These are phyloP conservation scores for Citrullus colocynthis DNA, from an alignment of 306 rosid species.

Conservation along the genomic window DNA sequence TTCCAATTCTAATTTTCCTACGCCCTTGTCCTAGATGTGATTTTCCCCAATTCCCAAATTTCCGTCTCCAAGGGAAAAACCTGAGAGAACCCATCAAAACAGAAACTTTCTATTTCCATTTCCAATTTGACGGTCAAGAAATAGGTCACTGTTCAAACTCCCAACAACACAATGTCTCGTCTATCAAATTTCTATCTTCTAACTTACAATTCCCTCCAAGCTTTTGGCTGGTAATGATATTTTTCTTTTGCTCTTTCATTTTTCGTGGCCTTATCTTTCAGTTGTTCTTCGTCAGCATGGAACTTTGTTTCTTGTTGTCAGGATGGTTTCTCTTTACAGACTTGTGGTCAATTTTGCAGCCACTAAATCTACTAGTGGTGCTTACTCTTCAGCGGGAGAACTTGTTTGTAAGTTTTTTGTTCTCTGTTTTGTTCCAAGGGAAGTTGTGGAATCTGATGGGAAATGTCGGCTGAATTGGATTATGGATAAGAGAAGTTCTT, in stretches of 20 bases:
- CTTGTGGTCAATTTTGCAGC: slow-evolving; percentile 29
- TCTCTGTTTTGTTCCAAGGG: neutral
- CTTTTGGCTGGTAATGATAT: slow-evolving; percentile 63
- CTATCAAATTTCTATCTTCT: slow-evolving; percentile 41
- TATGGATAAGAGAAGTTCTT: neutral
- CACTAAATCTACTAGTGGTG: slow-evolving; percentile 30
- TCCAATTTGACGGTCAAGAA: neutral
- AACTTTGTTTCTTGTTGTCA: slow-evolving; percentile 12
- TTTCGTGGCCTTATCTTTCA: neutral
- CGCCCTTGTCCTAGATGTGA: neutral
- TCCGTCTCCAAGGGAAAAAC: neutral
- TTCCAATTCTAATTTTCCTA: neutral
- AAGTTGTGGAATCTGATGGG: neutral
- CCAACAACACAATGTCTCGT: slow-evolving; percentile 20
- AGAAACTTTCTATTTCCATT: neutral
- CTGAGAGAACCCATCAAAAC: neutral
- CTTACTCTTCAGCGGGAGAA: slow-evolving; percentile 50
- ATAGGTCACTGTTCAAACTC: neutral
- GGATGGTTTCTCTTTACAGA: slow-evolving; percentile 38
- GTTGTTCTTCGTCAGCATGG: neutral
- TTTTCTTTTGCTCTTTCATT: neutral
- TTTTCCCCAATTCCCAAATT: neutral
- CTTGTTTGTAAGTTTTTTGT: slow-evolving; percentile 40
- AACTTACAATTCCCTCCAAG: slow-evolving; percentile 63
- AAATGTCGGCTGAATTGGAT: neutral